phyloP scores from a whole-genome alignment of 805 yeast species.

The Nematodospora valgi region DNA sequence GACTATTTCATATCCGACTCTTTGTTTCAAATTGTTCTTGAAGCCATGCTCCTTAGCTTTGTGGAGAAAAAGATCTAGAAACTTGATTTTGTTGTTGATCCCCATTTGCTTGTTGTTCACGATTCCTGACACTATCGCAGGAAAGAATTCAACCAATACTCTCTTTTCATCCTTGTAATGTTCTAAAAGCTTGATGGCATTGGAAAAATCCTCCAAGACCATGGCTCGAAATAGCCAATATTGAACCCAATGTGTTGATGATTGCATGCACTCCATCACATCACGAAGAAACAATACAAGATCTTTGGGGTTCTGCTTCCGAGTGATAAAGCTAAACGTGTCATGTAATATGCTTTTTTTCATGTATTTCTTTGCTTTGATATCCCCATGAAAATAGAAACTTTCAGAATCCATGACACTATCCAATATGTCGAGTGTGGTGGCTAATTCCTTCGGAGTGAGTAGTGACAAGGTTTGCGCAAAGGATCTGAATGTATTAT shows the following conservation, averaged over 20 bases:
- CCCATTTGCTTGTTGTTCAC: conserved; percentile 15
- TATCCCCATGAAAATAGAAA: conserved; percentile 1
- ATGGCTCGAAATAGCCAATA: conserved; percentile 19
- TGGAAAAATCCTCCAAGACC: conserved; percentile 25
- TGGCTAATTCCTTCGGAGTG: conserved; percentile 15
- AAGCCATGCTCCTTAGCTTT: conserved; percentile 8
- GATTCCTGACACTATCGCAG: conserved; percentile 27
- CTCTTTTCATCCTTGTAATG: conserved; percentile 18
- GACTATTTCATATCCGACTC: conserved; percentile 15
- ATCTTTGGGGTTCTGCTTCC: conserved; percentile 11
- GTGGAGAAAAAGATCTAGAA: conserved; percentile 10
- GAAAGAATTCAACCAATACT: conserved; percentile 15
- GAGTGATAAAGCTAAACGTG: conserved; percentile 6
- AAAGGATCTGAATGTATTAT: conserved; percentile 23
- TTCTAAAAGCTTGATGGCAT: conserved; percentile 22
- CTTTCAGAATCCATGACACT: background rate
- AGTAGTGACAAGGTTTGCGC: conserved; percentile 27
- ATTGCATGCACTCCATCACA: background rate
- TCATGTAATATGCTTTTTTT: conserved; percentile 6
- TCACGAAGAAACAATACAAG: background rate
- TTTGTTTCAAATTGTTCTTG: conserved; percentile 13
- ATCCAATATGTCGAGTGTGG: conserved; percentile 8
- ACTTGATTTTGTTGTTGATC: conserved; percentile 15
- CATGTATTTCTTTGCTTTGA: conserved; percentile 2
- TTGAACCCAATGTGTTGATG: background rate